These are phyloP conservation scores for Phyllosticta citriasiana DNA, from an alignment of 2,329 filamentous ascomycete genomes.

Conservation along the genomic window DNA sequence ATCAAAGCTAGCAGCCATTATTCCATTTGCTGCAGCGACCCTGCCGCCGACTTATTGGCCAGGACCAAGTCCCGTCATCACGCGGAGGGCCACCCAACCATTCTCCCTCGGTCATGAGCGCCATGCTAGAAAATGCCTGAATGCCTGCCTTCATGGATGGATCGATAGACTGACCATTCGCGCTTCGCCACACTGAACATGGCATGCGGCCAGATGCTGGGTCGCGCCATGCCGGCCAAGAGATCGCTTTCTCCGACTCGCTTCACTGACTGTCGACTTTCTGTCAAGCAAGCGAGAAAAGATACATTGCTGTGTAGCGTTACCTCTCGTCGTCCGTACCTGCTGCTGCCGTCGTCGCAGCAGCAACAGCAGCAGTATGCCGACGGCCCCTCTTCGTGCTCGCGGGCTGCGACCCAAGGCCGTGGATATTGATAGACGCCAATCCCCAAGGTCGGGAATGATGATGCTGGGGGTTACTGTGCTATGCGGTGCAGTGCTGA, in stretches of 20 bases:
- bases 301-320: neutral
- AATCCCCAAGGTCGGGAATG: neutral
- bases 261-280: neutral
- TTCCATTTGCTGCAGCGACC: neutral
- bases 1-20: neutral
- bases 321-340: neutral
- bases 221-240: neutral
- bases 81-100: neutral
- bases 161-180: neutral
- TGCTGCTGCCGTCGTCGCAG: neutral
- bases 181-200: neutral
- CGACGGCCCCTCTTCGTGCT: neutral
- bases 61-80: neutral
- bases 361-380: neutral
- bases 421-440: neutral
- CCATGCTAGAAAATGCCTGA: neutral
- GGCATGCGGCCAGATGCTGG: neutral
- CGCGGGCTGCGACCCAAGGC: neutral
- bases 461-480: neutral
- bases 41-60: neutral
- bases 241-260: neutral
- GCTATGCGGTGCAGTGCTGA: neutral
- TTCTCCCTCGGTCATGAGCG: neutral
- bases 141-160: neutral
- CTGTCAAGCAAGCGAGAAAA: neutral